phyloP scores from a whole-genome alignment of 257 asterid genomes.

The Anisodus acutangulus region DNA sequence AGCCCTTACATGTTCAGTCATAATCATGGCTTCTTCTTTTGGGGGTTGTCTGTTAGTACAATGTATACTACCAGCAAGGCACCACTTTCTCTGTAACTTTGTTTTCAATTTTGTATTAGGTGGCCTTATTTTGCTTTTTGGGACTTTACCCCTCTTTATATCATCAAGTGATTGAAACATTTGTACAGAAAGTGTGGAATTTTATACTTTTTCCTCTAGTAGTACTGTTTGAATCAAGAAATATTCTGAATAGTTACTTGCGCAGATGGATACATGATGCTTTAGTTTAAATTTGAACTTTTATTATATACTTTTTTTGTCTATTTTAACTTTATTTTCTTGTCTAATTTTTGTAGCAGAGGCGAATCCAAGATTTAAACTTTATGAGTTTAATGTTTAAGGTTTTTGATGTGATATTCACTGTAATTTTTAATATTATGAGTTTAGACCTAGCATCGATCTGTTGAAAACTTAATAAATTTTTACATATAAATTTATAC shows the following conservation, averaged over 20 bases:
- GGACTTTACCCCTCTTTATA: background rate
- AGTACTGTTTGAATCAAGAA: constrained; percentile 4
- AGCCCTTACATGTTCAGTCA: constrained; percentile 1
- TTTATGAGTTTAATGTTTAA: too few species aligned
- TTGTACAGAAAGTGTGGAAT: background rate
- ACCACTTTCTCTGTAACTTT: constrained; percentile 27
- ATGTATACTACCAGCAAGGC: background rate
- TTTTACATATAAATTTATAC: too few species aligned
- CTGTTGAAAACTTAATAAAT: too few species aligned
- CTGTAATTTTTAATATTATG: too few species aligned
- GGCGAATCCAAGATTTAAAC: too few species aligned
- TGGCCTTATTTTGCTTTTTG: background rate
- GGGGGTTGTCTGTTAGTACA: background rate
- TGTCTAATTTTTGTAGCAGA: constrained; percentile 39
- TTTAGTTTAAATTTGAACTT: constrained; percentile 24
- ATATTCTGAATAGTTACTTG: constrained; percentile 3
- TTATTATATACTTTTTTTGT: background rate
- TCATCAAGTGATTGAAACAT: background rate
- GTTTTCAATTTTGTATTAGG: constrained; percentile 22
- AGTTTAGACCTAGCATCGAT: too few species aligned
- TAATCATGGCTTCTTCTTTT: constrained; percentile 27
- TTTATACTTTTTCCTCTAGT: background rate
- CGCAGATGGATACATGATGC: constrained; percentile 2
- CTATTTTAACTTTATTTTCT: constrained; percentile 36
- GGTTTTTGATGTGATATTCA: too few species aligned